Conservation (phyloP, 805 yeast genomes). For the Wickerhamiella spandovensis region DNA sequence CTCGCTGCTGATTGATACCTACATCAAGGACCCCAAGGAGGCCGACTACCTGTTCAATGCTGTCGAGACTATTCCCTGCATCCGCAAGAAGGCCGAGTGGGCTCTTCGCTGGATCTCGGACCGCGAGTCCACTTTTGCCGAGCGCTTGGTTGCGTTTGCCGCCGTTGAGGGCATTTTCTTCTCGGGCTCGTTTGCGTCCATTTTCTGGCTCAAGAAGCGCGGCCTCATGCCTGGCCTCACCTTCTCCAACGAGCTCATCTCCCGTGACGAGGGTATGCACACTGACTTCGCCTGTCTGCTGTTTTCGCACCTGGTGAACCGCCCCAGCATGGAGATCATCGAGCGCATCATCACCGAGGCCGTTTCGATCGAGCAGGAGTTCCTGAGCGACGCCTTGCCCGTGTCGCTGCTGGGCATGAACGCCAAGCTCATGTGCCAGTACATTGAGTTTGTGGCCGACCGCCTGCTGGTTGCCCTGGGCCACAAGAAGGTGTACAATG, state of each 20-base stretch:
- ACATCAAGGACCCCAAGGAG: conserved; percentile 92
- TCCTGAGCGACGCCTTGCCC: conserved; percentile 90
- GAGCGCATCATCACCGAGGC: conserved; percentile 88
- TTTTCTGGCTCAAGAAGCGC: conserved; percentile 97
- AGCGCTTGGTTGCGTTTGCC: conserved; percentile 94
- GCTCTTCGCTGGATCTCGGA: conserved; percentile 95
- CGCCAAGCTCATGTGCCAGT: conserved; percentile 86
- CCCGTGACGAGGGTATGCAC: conserved; percentile 98
- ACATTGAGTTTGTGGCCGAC: conserved; percentile 95
- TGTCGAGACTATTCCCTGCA: conserved; percentile 90
- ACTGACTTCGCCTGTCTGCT: conserved; percentile 95
- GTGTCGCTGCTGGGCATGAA: conserved; percentile 92
- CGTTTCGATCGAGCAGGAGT: conserved; percentile 85
- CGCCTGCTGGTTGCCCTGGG: conserved; percentile 86
- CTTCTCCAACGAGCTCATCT: conserved; percentile 91
- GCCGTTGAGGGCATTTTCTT: conserved; percentile 98
- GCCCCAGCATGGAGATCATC: conserved; percentile 69
- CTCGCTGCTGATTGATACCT: conserved; percentile 85
- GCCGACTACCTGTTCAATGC: conserved; percentile 86
- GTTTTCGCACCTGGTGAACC: conserved; percentile 83
- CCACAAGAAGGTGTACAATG: conserved; percentile 76
- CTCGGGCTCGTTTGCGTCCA: conserved; percentile 96
- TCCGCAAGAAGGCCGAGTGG: conserved; percentile 97
- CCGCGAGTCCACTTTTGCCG: conserved; percentile 77
- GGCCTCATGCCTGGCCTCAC: conserved; percentile 99